Evolutionary conservation across 2,329 filamentous ascomycete species (phyloP), one percentile per base, ranked within the genome.

Genomic region (Aspergillus spinulosporus): DNA sequence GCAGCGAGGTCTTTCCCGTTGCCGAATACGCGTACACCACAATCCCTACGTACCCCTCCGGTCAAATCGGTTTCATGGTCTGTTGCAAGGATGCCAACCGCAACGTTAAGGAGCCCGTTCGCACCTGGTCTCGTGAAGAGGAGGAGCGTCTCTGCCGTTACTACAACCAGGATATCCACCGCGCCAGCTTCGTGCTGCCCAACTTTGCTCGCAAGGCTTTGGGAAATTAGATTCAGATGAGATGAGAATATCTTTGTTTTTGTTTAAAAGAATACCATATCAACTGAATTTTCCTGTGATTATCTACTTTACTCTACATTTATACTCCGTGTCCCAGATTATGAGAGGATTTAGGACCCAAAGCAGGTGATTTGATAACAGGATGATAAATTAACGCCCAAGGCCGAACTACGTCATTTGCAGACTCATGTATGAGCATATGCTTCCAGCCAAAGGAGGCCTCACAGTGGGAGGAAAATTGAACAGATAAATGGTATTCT

Each of bases 31-130:
- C 90, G 68, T 99, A 97, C 85, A 97, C 78, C 72, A 97, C 93
- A 70, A 99, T 99, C 77, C 94, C 94, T 58, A 99, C 94, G 73
- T 99, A 99, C 83, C 94, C 94, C 65, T 96, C 91, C 56, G 94
- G 94, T 74, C 94, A 99, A 82, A 99, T 99, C 72, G 94, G 94
- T 74, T 99, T 99, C 88, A 97, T 99, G 92, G 90, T 99, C 74
- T 97, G 94, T 87, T 90, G 84, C 88, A 97, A 99, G 86, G 93
- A 97, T 74, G 81, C 86, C 74, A 86, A 78, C 72, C 85, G 87
- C 75, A 84, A 99, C 78, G 84, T 97, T 73, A 90, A 84, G 76
- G 89, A 87, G 78, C 94, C 94, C 52, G 72, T 97, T 61, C 88
- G 94, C 72, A 82, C 78, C 68, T 96, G 92, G 88, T 82, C 85